Evolutionary conservation across 1,284 basidiomycete species (phyloP).

Genomic region (Rhodotorula sp.): DNA sequence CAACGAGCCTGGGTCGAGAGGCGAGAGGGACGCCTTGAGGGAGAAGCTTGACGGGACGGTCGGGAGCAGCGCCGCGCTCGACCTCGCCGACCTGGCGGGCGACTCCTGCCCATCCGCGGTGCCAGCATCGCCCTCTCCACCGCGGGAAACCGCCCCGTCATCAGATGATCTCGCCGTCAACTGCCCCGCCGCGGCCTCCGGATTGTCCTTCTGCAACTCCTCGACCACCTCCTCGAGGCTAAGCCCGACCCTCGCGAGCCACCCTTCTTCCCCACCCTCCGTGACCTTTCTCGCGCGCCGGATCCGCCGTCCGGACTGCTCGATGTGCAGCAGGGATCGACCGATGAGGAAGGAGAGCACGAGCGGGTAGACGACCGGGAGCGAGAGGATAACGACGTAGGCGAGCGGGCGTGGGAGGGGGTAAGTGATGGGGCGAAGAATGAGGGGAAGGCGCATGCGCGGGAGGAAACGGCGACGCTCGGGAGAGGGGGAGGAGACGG

Average conservation of each 20-base stretch:
- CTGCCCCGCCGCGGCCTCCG: neutral
- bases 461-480: neutral
- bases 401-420: conserved; percentile 25
- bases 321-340: conserved; percentile 23
- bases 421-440: conserved; percentile 18
- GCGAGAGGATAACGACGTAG: conserved; percentile 17
- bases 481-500: neutral
- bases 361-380: conserved; percentile 26
- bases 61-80: neutral
- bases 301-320: conserved; percentile 19
- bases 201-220: neutral
- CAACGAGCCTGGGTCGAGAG: neutral
- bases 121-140: too few relatives aligned
- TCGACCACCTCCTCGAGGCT: neutral
- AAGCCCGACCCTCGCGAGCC: conserved; percentile 23
- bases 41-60: neutral
- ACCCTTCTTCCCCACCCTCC: conserved; percentile 26
- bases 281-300: neutral
- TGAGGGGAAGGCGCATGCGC: conserved; percentile 4
- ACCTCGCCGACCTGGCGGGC: neutral
- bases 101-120: neutral
- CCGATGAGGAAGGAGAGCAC: conserved; percentile 19
- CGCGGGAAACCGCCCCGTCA: too few relatives aligned
- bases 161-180: too few relatives aligned
- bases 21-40: neutral